Evolutionary conservation across 1,284 basidiomycete species (phyloP), one percentile per base, ranked within the genome.

Genomic region (Entoloma clypeatum): DNA sequence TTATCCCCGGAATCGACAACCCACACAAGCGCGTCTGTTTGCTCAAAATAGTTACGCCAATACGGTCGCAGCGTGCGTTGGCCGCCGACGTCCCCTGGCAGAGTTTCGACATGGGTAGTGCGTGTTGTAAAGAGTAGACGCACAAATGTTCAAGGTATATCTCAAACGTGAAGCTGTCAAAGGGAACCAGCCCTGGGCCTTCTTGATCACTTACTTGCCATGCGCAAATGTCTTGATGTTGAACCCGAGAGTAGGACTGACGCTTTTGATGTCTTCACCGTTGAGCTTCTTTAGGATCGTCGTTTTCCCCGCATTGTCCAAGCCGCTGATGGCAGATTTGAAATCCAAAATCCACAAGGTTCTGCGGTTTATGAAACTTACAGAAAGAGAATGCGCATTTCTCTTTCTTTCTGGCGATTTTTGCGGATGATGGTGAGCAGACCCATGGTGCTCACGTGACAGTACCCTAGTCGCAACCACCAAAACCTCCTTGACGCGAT

Each of bases 21-120:
- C 96, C 96, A 99, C 23, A 99, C 92, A 34, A 99, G 75, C 3
- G 90, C 95, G 65, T 99, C 96, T 4, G 96, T 99, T 63, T 93
- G 88, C 64, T 99, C 96, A 57, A 99, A 99, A 67, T 99, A 99
- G 65, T 99, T 99, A 23, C 92, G 74, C 96, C 96, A 99, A 63
- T 99, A 99, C 2, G 96, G 94, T 16, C 96, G 77, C 30, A 99
- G 78, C 0, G 92, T 95, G 39, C 86, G 80, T 63, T 99, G 96
- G 8, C 96, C 96, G 19, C 96, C 96, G 23, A 99, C 92, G 61
- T 99, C 96, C 96, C 95, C 94, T 92, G 47, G 41, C 49, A 34
- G 14, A 29, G 14, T 36, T 41, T 44, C 48, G 27, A 53, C 48
- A 42, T 48, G 40, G 41, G 47, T 40, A 3, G 13, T 39, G 43